A percentile compares a stretch with the other conserved stretches of the same genome.
Conservation (phyloP, 2,329 filamentous ascomycete species). For the Trichoderma sp. region DNA sequence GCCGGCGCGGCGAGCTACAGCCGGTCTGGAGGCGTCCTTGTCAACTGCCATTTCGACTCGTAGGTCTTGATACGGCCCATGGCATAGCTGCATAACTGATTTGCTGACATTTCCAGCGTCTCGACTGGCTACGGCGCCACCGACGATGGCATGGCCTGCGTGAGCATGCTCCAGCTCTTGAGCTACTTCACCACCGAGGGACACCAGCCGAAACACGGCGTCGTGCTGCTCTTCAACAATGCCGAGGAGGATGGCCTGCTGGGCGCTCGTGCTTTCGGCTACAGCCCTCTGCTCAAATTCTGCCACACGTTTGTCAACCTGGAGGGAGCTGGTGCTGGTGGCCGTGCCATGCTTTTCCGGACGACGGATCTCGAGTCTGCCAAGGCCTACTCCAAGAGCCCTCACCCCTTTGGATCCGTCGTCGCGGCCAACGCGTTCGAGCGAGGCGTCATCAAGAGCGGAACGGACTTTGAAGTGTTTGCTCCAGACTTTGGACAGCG, state of each 20-base stretch:
- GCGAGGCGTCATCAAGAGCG: constrained; percentile 74
- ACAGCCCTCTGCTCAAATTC: constrained; percentile 78
- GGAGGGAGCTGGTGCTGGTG: constrained; percentile 91
- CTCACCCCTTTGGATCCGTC: constrained; percentile 81
- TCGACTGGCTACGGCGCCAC: constrained; percentile 91
- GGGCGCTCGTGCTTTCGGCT: constrained; percentile 80
- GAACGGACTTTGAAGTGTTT: constrained; percentile 89
- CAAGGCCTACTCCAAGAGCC: constrained; percentile 69
- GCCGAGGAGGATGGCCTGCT: constrained; percentile 92
- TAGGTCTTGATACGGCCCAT: constrained; percentile 38
- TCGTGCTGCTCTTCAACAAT: constrained; percentile 89
- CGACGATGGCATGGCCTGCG: constrained; percentile 87
- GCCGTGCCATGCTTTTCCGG: constrained; percentile 83
- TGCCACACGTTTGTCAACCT: constrained; percentile 90
- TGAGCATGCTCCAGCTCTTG: constrained; percentile 82
- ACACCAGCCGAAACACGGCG: constrained; percentile 74
- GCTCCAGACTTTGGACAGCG: constrained; percentile 75
- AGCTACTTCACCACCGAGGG: constrained; percentile 77
- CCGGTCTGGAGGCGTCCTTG: constrained; percentile 75
- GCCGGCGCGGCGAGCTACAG: constrained; percentile 49
- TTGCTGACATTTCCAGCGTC: constrained; percentile 58
- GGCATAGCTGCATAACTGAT: neutral
- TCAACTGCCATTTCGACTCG: constrained; percentile 93
- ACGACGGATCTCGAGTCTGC: constrained; percentile 87
- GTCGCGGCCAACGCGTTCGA: constrained; percentile 84